phyloP scores from a whole-genome alignment of 2,329 filamentous ascomycete species.

The Cladorrhinum sp. region DNA sequence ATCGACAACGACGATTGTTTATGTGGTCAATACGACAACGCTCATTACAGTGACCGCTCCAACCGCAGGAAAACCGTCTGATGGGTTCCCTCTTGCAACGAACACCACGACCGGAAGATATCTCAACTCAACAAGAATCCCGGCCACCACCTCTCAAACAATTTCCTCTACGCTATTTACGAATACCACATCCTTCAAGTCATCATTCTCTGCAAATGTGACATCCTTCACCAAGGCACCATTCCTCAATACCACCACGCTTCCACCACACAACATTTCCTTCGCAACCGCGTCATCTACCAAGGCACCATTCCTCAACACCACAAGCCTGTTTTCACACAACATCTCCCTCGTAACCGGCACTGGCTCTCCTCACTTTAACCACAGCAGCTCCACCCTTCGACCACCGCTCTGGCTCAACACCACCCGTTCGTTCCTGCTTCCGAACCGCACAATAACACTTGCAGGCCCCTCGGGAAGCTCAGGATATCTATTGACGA shows the following conservation, averaged over 20 bases:
- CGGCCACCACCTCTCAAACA: neutral
- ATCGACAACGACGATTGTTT: neutral
- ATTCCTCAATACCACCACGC: neutral
- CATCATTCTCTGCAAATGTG: neutral
- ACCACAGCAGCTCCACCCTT: neutral
- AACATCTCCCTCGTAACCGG: neutral
- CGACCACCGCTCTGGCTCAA: neutral
- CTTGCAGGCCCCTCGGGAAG: neutral
- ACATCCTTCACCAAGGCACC: neutral
- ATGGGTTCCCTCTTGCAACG: neutral
- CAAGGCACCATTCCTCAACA: neutral
- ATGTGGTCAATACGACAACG: slow-evolving; percentile 8
- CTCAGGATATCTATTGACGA: neutral
- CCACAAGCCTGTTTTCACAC: neutral
- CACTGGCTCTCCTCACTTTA: neutral
- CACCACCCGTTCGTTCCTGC: neutral
- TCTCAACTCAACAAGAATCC: slow-evolving; percentile 11
- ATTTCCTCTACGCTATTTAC: neutral
- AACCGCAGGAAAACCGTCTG: neutral
- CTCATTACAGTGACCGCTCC: slow-evolving; percentile 1
- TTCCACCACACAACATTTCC: neutral
- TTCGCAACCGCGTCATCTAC: neutral
- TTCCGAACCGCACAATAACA: neutral
- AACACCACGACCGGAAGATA: slow-evolving; percentile 6
- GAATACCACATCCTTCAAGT: neutral